Percentiles rank a stretch among this genome's conserved stretches.
phyloP scores from a whole-genome alignment of 352 stramenopile genomes.

The Pythium apleroticum region DNA sequence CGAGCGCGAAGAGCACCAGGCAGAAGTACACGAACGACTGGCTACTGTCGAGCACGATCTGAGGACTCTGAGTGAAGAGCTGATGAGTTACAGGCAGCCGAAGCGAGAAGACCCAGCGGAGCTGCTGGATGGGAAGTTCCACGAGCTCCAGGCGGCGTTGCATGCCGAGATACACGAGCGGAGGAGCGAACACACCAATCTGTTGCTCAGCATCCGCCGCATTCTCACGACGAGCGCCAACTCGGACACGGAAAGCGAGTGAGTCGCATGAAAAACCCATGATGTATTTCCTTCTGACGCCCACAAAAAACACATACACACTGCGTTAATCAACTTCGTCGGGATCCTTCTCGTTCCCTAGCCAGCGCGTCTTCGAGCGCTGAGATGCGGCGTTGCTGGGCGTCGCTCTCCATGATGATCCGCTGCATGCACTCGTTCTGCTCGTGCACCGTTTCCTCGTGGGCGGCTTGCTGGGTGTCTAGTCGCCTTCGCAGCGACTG shows the following conservation, averaged over 20 bases:
- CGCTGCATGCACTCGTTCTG: constrained; percentile 1
- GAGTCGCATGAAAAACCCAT: background rate
- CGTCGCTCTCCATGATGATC: background rate
- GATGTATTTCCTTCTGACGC: background rate
- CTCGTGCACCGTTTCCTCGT: no score
- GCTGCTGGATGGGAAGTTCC: background rate
- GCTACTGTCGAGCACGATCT: background rate
- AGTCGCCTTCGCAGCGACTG: background rate
- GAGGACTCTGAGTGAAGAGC: background rate
- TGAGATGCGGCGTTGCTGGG: background rate
- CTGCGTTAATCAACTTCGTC: background rate
- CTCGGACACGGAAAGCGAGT: background rate
- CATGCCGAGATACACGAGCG: background rate
- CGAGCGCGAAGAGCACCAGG: background rate
- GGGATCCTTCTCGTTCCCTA: background rate
- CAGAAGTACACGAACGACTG: background rate
- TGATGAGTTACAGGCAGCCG: background rate
- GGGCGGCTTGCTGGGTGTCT: background rate
- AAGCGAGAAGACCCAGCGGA: background rate
- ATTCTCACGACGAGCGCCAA: background rate
- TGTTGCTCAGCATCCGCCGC: background rate
- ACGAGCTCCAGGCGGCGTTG: background rate
- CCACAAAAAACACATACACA: background rate
- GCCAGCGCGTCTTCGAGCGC: background rate
- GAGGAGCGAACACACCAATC: background rate